Conservation (phyloP, 1,284 basidiomycete genomes). For the Nidula niveotomentosa region DNA sequence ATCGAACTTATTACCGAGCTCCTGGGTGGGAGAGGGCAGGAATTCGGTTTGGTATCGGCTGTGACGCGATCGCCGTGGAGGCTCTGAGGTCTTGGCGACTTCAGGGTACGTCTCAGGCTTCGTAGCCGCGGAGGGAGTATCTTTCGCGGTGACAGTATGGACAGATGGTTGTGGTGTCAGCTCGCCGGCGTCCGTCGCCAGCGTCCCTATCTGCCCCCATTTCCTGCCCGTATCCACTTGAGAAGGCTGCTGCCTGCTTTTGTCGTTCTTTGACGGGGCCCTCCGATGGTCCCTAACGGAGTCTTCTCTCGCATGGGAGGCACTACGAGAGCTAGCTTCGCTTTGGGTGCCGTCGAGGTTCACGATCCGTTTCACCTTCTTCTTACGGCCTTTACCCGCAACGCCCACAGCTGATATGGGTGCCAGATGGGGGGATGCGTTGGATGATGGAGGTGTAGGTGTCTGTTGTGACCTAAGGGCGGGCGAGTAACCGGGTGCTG, state of each 20-base stretch:
- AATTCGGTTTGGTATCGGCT: slow-evolving; percentile 51
- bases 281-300: slow-evolving; percentile 14
- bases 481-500: slow-evolving; percentile 21
- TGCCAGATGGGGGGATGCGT: slow-evolving; percentile 40
- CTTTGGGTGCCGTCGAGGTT: slow-evolving; percentile 53
- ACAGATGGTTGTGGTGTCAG: background rate
- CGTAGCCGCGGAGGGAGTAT: background rate
- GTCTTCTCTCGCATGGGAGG: slow-evolving; percentile 28
- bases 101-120: background rate
- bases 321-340: slow-evolving; percentile 22
- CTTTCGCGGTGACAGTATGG: background rate
- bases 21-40: slow-evolving; percentile 12
- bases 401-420: slow-evolving; percentile 38
- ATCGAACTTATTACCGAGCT: no score
- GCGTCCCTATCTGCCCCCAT: slow-evolving; percentile 22
- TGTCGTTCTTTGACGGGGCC: background rate
- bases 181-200: slow-evolving; percentile 9
- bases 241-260: background rate
- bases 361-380: slow-evolving; percentile 69
- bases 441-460: slow-evolving; percentile 32
- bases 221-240: slow-evolving; percentile 7
- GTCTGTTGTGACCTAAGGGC: slow-evolving; percentile 11
- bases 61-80: slow-evolving; percentile 30
- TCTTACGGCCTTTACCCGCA: slow-evolving; percentile 45
- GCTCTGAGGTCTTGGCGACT: background rate